Evolutionary conservation across 2,329 filamentous ascomycete genomes (phyloP), one percentile per base, ranked within the genome.

Genomic region (Diaporthe sp.): DNA sequence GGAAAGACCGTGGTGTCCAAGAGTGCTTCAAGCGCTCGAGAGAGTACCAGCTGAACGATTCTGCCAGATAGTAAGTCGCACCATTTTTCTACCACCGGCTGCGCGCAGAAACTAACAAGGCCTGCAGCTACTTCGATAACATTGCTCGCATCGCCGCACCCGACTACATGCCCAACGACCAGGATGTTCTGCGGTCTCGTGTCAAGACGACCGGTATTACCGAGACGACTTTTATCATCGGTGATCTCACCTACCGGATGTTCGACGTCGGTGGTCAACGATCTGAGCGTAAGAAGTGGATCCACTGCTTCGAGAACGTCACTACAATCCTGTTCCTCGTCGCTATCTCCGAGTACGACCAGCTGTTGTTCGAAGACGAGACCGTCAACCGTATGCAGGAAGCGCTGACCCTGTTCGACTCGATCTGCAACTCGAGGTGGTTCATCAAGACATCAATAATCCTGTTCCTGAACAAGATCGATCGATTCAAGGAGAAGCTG

Each of bases 251-350:
- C 75, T 98, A 98, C 88, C 92, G 95, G 79, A 98, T 98, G 96
- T 98, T 98, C 86, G 96, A 98, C 82, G 96, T 98, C 61, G 96
- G 96, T 90, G 96, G 96, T 79, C 96, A 98, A 86, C 92, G 96
- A 84, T 98, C 95, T 9, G 96, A 98, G 87, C 93, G 96, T 84
- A 98, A 98, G 94, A 98, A 98, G 92, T 98, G 96, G 96, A 98
- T 98, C 81, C 96, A 98, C 88, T 98, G 96, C 88, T 98, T 98
- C 86, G 96, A 98, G 88, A 98, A 98, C 81, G 96, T 98, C 82
- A 98, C 95, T 12, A 98, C 96, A 13, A 98, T 98, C 80, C 93
- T 98, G 53, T 98, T 98, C 92, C 88, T 98, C 74, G 96, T 98
- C 79, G 96, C 96, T 85, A 98, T 98, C 80, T 98, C 95, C 79